phyloP scores from a whole-genome alignment of 23 red algal genomes.

The Gracilaria vermiculophylla region DNA sequence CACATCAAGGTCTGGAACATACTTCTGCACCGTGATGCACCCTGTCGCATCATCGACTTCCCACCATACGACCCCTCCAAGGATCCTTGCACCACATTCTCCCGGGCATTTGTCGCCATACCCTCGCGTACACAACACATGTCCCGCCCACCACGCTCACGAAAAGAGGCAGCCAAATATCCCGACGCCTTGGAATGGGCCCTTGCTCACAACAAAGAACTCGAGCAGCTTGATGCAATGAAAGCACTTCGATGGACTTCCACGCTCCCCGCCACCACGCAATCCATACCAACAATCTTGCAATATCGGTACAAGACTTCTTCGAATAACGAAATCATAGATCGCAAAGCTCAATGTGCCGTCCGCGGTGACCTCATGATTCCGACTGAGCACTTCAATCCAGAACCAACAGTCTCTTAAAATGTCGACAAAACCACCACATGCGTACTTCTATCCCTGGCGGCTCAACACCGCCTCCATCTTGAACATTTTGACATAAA shows the following conservation, averaged over 20 bases:
- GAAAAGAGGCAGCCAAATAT: conserved; percentile 8
- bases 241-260: too few species aligned
- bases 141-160: not conserved
- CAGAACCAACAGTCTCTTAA: not conserved
- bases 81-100: not conserved
- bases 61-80: not conserved
- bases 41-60: conserved; percentile 22
- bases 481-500: not conserved
- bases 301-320: too few species aligned
- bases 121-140: not conserved
- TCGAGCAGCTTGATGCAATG: too few species aligned
- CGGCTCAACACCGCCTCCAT: not conserved
- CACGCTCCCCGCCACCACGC: not conserved
- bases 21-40: not conserved
- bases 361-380: conserved; percentile 40
- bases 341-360: not conserved
- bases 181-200: conserved; percentile 20
- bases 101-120: not conserved
- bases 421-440: not conserved
- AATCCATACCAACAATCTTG: too few species aligned
- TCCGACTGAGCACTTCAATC: conserved; percentile 22
- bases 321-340: too few species aligned
- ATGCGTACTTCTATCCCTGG: not conserved
- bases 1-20: not conserved
- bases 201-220: not conserved